Evolutionary conservation across 371 early-diverging fungal genomes (phyloP).

Genomic region (Mucor ambiguus): DNA sequence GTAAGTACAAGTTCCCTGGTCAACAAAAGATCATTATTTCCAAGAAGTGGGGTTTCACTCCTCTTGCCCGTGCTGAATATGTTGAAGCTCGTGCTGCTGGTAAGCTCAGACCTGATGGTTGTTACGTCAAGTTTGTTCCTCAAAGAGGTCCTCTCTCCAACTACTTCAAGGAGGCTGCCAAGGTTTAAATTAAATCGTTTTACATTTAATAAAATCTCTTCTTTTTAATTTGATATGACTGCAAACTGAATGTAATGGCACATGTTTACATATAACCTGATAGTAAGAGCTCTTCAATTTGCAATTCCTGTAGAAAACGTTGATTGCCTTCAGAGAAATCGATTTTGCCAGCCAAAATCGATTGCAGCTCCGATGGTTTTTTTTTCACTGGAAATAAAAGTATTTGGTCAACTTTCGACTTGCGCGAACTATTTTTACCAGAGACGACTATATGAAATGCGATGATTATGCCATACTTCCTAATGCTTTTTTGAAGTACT

Average conservation of each 20-base stretch:
- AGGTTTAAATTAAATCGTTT: constrained; percentile 33
- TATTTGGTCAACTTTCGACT: no score
- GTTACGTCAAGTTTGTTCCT: constrained; percentile 96
- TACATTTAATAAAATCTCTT: neutral
- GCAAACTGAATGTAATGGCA: neutral
- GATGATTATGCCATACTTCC: no score
- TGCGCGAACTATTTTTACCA: no score
- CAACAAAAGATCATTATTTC: constrained; percentile 99
- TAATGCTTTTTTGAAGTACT: no score
- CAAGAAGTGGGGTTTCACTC: constrained; percentile 99
- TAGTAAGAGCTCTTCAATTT: no score
- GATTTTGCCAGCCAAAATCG: no score
- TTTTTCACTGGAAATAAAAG: no score
- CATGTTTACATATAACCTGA: no score
- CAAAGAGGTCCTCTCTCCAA: constrained; percentile 85
- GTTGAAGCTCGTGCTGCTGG: constrained; percentile 81
- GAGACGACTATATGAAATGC: no score
- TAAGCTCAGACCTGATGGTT: constrained; percentile 92
- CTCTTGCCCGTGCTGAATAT: constrained; percentile 94
- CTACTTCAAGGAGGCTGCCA: constrained; percentile 50
- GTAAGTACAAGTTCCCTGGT: constrained; percentile 99
- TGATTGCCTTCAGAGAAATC: no score
- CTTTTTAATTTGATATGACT: neutral
- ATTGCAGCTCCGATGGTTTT: no score
- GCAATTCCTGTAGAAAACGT: no score